Percentiles rank a stretch among this genome's conserved stretches.
These are phyloP conservation scores for Wickerhamiella australiensis DNA, from an alignment of 805 yeast species.

Conservation along the genomic window DNA sequence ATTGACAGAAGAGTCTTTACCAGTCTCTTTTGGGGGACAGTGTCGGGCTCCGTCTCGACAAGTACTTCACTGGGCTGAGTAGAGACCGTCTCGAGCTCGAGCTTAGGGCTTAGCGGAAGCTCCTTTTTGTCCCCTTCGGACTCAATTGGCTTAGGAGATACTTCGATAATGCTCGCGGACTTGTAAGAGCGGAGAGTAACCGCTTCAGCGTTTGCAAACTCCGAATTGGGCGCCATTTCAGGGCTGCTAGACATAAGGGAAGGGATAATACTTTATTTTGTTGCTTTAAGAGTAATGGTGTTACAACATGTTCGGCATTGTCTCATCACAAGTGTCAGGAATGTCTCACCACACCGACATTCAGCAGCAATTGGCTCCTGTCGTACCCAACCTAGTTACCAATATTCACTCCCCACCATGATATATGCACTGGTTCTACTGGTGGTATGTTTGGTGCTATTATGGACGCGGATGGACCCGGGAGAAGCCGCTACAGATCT, in stretches of 20 bases:
- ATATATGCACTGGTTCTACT: not conserved
- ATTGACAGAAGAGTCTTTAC: not conserved
- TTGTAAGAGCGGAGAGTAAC: not conserved
- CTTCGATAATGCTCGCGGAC: not conserved
- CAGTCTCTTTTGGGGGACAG: not conserved
- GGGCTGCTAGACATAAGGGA: not conserved
- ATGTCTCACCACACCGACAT: too few species aligned
- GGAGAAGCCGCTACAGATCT: conserved; percentile 21
- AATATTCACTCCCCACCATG: not conserved
- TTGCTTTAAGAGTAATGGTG: not conserved
- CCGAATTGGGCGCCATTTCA: not conserved
- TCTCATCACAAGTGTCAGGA: too few species aligned
- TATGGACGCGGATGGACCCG: not conserved
- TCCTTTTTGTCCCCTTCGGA: not conserved
- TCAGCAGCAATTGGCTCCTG: not conserved
- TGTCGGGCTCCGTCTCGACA: not conserved
- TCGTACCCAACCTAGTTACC: not conserved
- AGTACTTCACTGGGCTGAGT: not conserved
- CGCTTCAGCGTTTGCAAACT: not conserved
- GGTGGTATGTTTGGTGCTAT: not conserved
- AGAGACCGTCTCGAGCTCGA: not conserved
- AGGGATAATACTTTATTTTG: not conserved
- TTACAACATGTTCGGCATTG: too few species aligned
- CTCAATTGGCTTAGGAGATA: not conserved
- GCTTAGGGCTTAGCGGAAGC: not conserved